phyloP scores from a whole-genome alignment of 129 eudicot species.

The Solidago caesia region DNA sequence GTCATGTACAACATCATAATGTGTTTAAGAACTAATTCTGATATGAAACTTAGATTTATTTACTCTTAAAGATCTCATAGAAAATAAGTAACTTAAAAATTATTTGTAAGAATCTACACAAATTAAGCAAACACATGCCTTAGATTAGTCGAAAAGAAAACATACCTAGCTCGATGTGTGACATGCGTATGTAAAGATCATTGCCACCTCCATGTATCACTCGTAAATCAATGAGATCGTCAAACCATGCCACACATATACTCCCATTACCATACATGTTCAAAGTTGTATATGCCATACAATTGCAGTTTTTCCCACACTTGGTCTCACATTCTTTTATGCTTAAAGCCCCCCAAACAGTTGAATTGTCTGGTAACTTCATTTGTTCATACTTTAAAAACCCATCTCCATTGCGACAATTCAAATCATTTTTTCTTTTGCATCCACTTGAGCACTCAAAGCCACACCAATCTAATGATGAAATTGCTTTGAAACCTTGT shows the following conservation, averaged over 20 bases:
- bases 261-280: slow-evolving; percentile 49
- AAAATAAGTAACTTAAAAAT: too few species aligned
- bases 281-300: slow-evolving; percentile 51
- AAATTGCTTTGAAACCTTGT: slow-evolving; percentile 45
- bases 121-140: background rate
- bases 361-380: slow-evolving; percentile 56
- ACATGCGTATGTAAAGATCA: slow-evolving; percentile 49
- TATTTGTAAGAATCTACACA: background rate
- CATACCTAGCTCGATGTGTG: slow-evolving; percentile 41
- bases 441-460: slow-evolving; percentile 53
- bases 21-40: too few species aligned
- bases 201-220: slow-evolving; percentile 35
- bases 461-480: slow-evolving; percentile 44
- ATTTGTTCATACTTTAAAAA: slow-evolving; percentile 47
- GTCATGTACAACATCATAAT: too few species aligned
- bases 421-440: slow-evolving; percentile 30
- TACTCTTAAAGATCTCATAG: too few species aligned
- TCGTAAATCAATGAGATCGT: slow-evolving; percentile 40
- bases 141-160: background rate
- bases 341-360: slow-evolving; percentile 41
- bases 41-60: too few species aligned
- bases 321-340: slow-evolving; percentile 32
- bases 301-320: slow-evolving; percentile 39
- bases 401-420: slow-evolving; percentile 48
- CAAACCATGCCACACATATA: slow-evolving; percentile 47